A percentile compares a stretch with the other conserved stretches of the same genome.
phyloP scores from a whole-genome alignment of 352 stramenopile species.

The Thalassiosira gravida region DNA sequence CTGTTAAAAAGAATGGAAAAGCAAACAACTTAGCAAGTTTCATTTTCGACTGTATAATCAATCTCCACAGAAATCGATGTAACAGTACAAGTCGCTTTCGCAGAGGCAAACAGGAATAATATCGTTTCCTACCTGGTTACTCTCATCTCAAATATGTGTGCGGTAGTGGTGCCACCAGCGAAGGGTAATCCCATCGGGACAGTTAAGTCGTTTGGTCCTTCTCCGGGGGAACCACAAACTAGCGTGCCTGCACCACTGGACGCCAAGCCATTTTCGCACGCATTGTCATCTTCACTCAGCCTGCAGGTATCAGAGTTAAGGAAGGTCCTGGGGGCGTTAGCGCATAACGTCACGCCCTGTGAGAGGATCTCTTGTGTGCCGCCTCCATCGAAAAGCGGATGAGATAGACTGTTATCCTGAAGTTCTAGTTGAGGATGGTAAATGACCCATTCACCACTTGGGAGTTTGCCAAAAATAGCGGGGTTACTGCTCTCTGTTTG shows the following conservation, averaged over 20 bases:
- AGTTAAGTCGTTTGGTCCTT: background rate
- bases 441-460: slow-evolving; percentile 17
- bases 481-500: no score
- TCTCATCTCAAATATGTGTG: no score
- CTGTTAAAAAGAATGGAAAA: no score
- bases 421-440: slow-evolving; percentile 15
- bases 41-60: background rate
- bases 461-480: slow-evolving; percentile 13
- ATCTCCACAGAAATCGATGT: no score
- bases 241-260: background rate
- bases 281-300: slow-evolving; percentile 7
- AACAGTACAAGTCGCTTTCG: no score
- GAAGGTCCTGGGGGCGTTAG: slow-evolving; percentile 45
- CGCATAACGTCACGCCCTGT: slow-evolving; percentile 7
- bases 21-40: background rate
- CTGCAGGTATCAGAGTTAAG: slow-evolving; percentile 50
- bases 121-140: no score
- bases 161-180: no score
- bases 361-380: background rate
- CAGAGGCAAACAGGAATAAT: no score
- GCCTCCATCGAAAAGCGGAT: slow-evolving; percentile 47
- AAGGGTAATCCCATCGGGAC: no score
- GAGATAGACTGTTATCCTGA: slow-evolving; percentile 42
- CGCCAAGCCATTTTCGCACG: background rate
- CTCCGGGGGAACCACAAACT: background rate